phyloP scores from a whole-genome alignment of 192 early-diverging fungal species.

The Backusella sp. region DNA sequence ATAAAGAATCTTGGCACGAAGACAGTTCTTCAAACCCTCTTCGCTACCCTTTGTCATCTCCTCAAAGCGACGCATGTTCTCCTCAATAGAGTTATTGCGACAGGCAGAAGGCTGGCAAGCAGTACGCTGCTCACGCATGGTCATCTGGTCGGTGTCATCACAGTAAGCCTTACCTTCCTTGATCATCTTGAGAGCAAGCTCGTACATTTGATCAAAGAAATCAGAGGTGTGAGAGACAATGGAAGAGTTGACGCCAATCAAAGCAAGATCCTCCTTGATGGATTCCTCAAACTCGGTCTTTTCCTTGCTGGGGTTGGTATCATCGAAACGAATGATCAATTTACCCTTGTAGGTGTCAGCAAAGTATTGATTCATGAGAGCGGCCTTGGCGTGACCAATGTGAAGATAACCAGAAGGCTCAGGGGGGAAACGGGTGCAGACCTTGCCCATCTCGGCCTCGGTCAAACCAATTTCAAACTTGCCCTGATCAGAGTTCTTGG shows the following conservation, averaged over 20 bases:
- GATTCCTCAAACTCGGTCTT: slow-evolving; percentile 93
- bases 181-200: slow-evolving; percentile 84
- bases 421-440: slow-evolving; percentile 98
- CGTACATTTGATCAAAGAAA: slow-evolving; percentile 84
- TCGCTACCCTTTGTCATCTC: slow-evolving; percentile 90
- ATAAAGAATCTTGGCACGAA: slow-evolving; percentile 95
- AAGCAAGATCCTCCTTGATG: slow-evolving; percentile 91
- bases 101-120: slow-evolving; percentile 77
- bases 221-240: slow-evolving; percentile 88
- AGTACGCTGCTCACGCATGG: slow-evolving; percentile 88
- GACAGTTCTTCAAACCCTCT: slow-evolving; percentile 76
- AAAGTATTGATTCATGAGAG: slow-evolving; percentile 96
- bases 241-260: slow-evolving; percentile 83
- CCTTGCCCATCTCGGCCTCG: slow-evolving; percentile 78
- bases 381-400: slow-evolving; percentile 99
- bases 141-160: slow-evolving; percentile 84
- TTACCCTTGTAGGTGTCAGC: slow-evolving; percentile 88
- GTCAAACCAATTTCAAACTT: slow-evolving; percentile 91
- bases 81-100: slow-evolving; percentile 85
- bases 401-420: slow-evolving; percentile 98
- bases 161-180: slow-evolving; percentile 88
- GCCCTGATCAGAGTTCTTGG: slow-evolving; percentile 73
- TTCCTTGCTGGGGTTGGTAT: slow-evolving; percentile 98
- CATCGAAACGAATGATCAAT: slow-evolving; percentile 95
- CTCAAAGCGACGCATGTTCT: slow-evolving; percentile 87